A percentile compares a stretch with the other conserved stretches of the same genome.
Evolutionary conservation across 495 filamentous ascomycete genomes (phyloP).

Genomic region (Hypoxylon crocopeplum): DNA sequence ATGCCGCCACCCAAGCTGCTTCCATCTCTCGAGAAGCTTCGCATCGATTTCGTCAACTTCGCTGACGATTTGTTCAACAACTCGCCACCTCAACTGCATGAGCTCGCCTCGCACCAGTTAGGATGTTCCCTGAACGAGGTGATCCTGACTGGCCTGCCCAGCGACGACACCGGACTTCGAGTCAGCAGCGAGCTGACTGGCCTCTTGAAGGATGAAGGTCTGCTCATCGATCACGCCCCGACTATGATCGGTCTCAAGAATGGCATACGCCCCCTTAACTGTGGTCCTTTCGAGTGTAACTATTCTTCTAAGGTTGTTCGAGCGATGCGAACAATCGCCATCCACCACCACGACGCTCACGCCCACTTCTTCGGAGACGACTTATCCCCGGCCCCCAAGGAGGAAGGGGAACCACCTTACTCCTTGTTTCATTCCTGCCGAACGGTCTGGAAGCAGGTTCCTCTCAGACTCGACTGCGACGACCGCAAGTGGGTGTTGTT

Average conservation of each 20-base stretch:
- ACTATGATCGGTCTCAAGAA: constrained; percentile 42
- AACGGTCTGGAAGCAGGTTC: constrained; percentile 55
- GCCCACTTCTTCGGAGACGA: constrained; percentile 23
- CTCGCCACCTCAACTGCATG: constrained; percentile 42
- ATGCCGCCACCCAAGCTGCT: constrained; percentile 46
- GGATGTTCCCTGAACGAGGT: constrained; percentile 54
- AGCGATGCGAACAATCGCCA: constrained; percentile 34
- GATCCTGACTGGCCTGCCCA: constrained; percentile 49
- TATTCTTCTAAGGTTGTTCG: constrained; percentile 43
- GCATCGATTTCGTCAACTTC: constrained; percentile 58
- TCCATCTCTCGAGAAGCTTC: constrained; percentile 47
- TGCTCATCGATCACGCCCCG: constrained; percentile 45
- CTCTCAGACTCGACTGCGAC: constrained; percentile 35
- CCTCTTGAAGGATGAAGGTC: constrained; percentile 54
- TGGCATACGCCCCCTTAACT: constrained; percentile 37
- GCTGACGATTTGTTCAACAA: constrained; percentile 42
- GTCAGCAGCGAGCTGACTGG: constrained; percentile 45
- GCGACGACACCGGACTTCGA: constrained; percentile 42
- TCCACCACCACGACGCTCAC: constrained; percentile 23
- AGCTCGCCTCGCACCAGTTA: constrained; percentile 49
- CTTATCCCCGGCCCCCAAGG: constrained; percentile 44
- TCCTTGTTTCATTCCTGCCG: constrained; percentile 44
- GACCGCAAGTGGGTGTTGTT: constrained; percentile 52
- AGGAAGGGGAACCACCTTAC: constrained; percentile 48
- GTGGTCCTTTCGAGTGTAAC: constrained; percentile 17